These are phyloP conservation scores for Teunomyces panamensis DNA, from an alignment of 805 yeast species.

Conservation along the genomic window DNA sequence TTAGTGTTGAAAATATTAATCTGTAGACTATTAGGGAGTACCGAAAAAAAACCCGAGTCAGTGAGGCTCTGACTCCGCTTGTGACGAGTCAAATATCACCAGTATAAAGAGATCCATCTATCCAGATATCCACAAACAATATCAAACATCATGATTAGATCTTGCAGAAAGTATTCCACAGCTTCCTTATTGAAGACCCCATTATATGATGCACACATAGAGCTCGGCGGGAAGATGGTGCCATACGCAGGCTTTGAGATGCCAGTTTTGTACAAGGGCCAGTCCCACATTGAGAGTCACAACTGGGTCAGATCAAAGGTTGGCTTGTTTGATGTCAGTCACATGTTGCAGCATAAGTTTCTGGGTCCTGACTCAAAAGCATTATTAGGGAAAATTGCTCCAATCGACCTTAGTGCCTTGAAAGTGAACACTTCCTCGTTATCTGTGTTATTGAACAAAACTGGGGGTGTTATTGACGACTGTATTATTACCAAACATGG, in stretches of 20 bases:
- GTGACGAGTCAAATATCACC: background rate
- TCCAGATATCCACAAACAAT: background rate
- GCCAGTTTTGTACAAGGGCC: slow-evolving; percentile 89
- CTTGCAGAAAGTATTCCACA: slow-evolving; percentile 23
- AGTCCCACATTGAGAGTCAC: slow-evolving; percentile 88
- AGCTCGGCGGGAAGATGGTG: slow-evolving; percentile 84
- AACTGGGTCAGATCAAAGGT: slow-evolving; percentile 87
- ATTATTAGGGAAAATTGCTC: slow-evolving; percentile 80
- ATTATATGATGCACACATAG: slow-evolving; percentile 72
- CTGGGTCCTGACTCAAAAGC: slow-evolving; percentile 64
- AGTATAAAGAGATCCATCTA: background rate
- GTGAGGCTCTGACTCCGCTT: slow-evolving; percentile 1
- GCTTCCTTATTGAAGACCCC: slow-evolving; percentile 62
- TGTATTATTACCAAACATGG: slow-evolving; percentile 88
- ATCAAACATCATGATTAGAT: background rate
- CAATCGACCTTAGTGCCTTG: slow-evolving; percentile 69
- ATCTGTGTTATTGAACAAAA: slow-evolving; percentile 67
- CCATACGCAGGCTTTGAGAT: slow-evolving; percentile 95
- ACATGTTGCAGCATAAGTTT: slow-evolving; percentile 89
- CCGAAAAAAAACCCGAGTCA: slow-evolving; percentile 1
- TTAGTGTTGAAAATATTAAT: background rate
- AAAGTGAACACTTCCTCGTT: slow-evolving; percentile 63
- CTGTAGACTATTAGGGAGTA: background rate
- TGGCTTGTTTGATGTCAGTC: slow-evolving; percentile 95
- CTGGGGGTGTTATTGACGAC: slow-evolving; percentile 87